Conservation (phyloP, 2,329 filamentous ascomycete genomes). For the Hirsutella rhossiliensis region DNA sequence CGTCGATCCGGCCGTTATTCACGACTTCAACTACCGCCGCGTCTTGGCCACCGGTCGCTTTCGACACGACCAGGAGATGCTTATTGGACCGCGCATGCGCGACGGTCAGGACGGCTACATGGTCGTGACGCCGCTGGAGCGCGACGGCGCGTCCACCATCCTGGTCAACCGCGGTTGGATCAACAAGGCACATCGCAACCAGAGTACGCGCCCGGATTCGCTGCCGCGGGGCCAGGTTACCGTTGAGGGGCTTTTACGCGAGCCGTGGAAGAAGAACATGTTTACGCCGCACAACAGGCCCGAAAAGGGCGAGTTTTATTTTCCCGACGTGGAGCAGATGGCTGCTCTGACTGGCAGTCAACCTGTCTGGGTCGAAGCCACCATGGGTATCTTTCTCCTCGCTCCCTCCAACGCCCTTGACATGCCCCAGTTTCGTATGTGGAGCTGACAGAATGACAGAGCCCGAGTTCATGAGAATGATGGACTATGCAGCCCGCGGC, state of each 20-base stretch:
- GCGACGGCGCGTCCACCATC: conserved; percentile 56
- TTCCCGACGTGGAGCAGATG: conserved; percentile 90
- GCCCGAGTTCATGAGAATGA: conserved; percentile 64
- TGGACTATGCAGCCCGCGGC: conserved; percentile 66
- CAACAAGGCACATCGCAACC: conserved; percentile 56
- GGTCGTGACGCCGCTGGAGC: conserved; percentile 82
- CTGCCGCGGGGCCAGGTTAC: conserved; percentile 60
- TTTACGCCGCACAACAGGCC: conserved; percentile 90
- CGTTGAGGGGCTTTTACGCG: conserved; percentile 72
- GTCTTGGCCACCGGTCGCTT: conserved; percentile 64
- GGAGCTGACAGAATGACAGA: conserved; percentile 32
- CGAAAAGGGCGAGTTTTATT: conserved; percentile 79
- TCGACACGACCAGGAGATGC: conserved; percentile 88
- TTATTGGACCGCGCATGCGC: conserved; percentile 78
- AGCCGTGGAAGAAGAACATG: conserved; percentile 95
- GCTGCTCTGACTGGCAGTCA: conserved; percentile 70
- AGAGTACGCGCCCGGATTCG: conserved; percentile 51
- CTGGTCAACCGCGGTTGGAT: conserved; percentile 92
- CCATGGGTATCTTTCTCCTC: conserved; percentile 54
- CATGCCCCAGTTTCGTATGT: not conserved
- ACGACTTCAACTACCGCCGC: conserved; percentile 85
- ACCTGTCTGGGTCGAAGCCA: conserved; percentile 90
- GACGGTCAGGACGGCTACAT: conserved; percentile 87
- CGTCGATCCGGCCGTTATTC: conserved; percentile 68
- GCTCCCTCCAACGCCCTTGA: not conserved